phyloP scores from a whole-genome alignment of 805 yeast species.

The Saturnispora quitensis region DNA sequence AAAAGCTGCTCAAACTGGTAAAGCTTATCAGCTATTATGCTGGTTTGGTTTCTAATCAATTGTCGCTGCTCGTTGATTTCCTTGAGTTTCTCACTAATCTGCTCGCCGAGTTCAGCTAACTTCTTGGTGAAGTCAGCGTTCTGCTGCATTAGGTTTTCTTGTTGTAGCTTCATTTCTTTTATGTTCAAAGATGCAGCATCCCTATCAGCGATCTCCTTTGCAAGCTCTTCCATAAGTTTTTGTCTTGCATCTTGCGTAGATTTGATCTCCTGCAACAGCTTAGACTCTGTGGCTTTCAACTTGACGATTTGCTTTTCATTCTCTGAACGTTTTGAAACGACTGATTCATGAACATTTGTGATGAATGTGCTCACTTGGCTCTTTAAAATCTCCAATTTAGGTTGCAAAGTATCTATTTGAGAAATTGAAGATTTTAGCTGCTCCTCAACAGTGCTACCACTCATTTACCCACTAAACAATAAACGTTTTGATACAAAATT shows the following conservation, averaged over 20 bases:
- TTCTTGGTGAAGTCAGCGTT: constrained; percentile 22
- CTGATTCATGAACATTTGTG: constrained; percentile 9
- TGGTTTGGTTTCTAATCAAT: constrained; percentile 30
- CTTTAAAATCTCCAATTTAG: constrained; percentile 19
- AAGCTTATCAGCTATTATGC: constrained; percentile 33
- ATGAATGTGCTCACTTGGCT: constrained; percentile 15
- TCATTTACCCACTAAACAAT: not conserved
- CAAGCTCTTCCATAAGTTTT: constrained; percentile 16
- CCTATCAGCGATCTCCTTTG: constrained; percentile 15
- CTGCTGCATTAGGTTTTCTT: constrained; percentile 25
- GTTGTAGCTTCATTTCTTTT: constrained; percentile 31
- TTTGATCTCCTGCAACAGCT: constrained; percentile 15
- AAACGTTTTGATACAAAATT: not conserved
- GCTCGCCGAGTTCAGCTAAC: constrained; percentile 22
- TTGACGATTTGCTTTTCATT: constrained; percentile 17
- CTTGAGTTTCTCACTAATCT: constrained; percentile 17
- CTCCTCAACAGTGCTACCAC: constrained; percentile 2
- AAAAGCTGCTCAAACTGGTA: constrained; percentile 36
- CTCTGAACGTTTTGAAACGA: constrained; percentile 16
- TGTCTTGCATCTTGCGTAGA: constrained; percentile 17
- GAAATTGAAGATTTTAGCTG: constrained; percentile 15
- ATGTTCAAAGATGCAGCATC: constrained; percentile 31
- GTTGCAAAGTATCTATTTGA: constrained; percentile 17
- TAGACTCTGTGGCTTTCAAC: constrained; percentile 17
- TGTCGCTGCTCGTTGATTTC: constrained; percentile 23